Conservation (phyloP, 805 yeast genomes). For the Wickerhamomyces queroliae region DNA sequence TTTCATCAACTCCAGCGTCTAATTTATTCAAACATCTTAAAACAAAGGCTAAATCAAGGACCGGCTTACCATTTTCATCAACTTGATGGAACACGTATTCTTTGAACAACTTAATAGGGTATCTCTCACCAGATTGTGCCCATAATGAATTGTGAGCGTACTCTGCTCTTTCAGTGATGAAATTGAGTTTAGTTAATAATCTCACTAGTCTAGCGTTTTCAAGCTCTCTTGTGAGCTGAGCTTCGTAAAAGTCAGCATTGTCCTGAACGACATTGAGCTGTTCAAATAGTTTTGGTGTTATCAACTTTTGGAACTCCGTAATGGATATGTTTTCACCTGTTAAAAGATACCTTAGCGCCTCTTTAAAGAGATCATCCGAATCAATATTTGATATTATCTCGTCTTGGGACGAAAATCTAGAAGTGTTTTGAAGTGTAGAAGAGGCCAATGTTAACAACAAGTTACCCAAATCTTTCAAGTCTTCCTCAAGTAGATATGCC, state of each 20-base stretch:
- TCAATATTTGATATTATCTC: slow-evolving; percentile 23
- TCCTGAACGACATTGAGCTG: slow-evolving; percentile 45
- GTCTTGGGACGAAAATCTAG: slow-evolving; percentile 5
- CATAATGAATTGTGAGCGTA: slow-evolving; percentile 48
- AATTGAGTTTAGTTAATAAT: slow-evolving; percentile 73
- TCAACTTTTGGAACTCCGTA: slow-evolving; percentile 29
- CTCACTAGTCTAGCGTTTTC: slow-evolving; percentile 88
- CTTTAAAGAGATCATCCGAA: slow-evolving; percentile 40
- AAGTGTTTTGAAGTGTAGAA: slow-evolving; percentile 24
- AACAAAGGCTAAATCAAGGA: slow-evolving; percentile 78
- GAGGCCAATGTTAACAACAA: slow-evolving; percentile 51
- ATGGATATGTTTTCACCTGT: slow-evolving; percentile 22
- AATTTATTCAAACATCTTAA: slow-evolving; percentile 76
- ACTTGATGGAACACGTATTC: slow-evolving; percentile 84
- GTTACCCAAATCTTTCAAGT: slow-evolving; percentile 53
- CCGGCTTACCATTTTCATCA: slow-evolving; percentile 72
- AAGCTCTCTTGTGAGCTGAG: slow-evolving; percentile 60
- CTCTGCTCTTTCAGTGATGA: slow-evolving; percentile 72
- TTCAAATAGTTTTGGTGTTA: slow-evolving; percentile 40
- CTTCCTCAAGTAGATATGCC: slow-evolving; percentile 25
- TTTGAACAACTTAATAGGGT: slow-evolving; percentile 67
- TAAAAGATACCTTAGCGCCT: slow-evolving; percentile 33
- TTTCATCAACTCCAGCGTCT: slow-evolving; percentile 89
- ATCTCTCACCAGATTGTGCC: slow-evolving; percentile 73
- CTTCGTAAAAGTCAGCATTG: slow-evolving; percentile 52